These are phyloP conservation scores for Trametes polyzona DNA, from an alignment of 1,284 basidiomycete genomes.

Conservation along the genomic window DNA sequence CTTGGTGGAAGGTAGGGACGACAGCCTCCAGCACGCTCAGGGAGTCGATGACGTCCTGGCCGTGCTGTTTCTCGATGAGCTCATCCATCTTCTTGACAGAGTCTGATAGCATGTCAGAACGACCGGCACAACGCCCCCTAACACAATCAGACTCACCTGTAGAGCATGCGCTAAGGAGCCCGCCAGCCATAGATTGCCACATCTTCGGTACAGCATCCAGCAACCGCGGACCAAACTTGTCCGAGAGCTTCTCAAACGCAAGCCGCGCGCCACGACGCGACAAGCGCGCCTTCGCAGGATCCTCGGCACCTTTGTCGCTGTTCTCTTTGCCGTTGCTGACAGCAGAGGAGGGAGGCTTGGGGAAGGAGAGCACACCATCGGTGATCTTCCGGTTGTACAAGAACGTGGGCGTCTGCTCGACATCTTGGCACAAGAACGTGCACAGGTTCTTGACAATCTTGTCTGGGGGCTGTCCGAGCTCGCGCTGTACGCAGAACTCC, in stretches of 20 bases:
- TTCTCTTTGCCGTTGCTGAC: conserved; percentile 48
- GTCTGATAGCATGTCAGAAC: conserved; percentile 39
- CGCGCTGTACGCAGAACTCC: conserved; percentile 77
- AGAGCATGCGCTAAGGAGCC: conserved; percentile 72
- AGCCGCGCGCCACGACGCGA: conserved; percentile 85
- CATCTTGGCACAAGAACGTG: conserved; percentile 95
- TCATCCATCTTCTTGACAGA: conserved; percentile 59
- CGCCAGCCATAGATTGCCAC: conserved; percentile 91
- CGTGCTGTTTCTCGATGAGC: conserved; percentile 71
- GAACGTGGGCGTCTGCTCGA: conserved; percentile 89
- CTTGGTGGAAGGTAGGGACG: conserved; percentile 74
- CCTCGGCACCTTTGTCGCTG: conserved; percentile 45
- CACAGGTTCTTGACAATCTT: conserved; percentile 99
- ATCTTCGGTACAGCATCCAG: conserved; percentile 86
- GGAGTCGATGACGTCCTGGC: conserved; percentile 93
- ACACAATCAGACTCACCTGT: conserved; percentile 52
- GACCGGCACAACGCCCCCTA: no score
- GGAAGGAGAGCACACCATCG: conserved; percentile 83
- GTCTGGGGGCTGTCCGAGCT: conserved; percentile 70
- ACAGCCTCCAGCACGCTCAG: conserved; percentile 89
- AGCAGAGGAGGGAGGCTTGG: conserved; percentile 40
- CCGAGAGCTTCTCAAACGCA: conserved; percentile 82
- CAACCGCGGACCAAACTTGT: conserved; percentile 75
- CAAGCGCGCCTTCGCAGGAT: conserved; percentile 57
- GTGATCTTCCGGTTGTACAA: conserved; percentile 59